phyloP scores from a whole-genome alignment of 768 basidiomycete genomes.

The Guyanaporus albipodus region DNA sequence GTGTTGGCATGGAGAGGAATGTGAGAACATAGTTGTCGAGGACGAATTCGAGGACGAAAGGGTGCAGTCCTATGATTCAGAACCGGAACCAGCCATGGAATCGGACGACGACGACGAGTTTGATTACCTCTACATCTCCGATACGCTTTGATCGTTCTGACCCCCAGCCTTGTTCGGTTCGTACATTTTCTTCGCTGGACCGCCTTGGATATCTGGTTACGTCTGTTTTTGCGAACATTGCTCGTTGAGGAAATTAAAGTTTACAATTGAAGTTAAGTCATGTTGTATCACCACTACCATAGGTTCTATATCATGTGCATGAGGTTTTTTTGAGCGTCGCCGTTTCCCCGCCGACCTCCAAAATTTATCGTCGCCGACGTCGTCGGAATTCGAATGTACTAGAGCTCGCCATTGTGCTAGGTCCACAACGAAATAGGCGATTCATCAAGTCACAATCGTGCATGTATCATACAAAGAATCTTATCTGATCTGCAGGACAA shows the following conservation, averaged over 20 bases:
- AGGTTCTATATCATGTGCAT: too few species aligned
- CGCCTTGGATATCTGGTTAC: too few species aligned
- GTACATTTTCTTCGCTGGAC: too few species aligned
- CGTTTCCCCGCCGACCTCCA: neutral
- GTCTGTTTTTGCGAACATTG: too few species aligned
- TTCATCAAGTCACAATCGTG: too few species aligned
- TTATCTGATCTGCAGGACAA: too few species aligned
- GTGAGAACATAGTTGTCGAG: neutral
- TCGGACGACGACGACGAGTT: constrained; percentile 26
- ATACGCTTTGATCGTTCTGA: constrained; percentile 1
- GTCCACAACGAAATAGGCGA: too few species aligned
- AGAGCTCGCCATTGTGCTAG: neutral
- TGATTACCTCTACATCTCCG: constrained; percentile 22
- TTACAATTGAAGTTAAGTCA: too few species aligned
- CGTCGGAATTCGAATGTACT: constrained; percentile 9
- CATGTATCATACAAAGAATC: too few species aligned
- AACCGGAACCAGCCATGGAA: constrained; percentile 18
- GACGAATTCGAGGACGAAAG: constrained; percentile 9
- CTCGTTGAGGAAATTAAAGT: constrained; percentile 6
- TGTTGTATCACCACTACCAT: too few species aligned
- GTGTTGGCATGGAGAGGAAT: neutral
- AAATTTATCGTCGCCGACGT: constrained; percentile 1
- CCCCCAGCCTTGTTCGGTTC: neutral
- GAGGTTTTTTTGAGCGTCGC: too few species aligned
- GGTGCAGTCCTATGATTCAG: constrained; percentile 20